phyloP scores from a whole-genome alignment of 2,329 filamentous ascomycete species.

The Ceratocystis alfenasii region DNA sequence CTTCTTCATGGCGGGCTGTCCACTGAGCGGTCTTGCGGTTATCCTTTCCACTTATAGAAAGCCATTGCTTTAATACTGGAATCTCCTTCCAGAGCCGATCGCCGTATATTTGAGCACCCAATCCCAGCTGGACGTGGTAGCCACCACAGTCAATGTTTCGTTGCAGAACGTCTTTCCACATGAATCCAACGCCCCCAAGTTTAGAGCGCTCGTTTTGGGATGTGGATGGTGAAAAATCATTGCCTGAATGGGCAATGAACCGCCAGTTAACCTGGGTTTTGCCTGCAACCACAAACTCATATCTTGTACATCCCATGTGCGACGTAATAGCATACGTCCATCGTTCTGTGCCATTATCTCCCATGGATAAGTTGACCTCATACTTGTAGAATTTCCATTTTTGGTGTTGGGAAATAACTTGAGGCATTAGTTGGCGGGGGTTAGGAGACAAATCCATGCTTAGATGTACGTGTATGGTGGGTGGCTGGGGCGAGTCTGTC shows the following conservation, averaged over 20 bases:
- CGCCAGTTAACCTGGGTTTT: slow-evolving; percentile 85
- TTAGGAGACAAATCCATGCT: slow-evolving; percentile 87
- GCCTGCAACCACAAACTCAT: slow-evolving; percentile 91
- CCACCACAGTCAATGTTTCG: slow-evolving; percentile 94
- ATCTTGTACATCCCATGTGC: slow-evolving; percentile 91
- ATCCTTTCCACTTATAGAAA: slow-evolving; percentile 83
- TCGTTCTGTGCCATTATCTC: slow-evolving; percentile 63
- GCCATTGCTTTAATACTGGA: slow-evolving; percentile 86
- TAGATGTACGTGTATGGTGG: slow-evolving; percentile 89
- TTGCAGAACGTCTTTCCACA: slow-evolving; percentile 98
- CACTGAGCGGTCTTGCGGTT: slow-evolving; percentile 80
- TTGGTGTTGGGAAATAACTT: slow-evolving; percentile 77
- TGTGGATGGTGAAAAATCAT: slow-evolving; percentile 84
- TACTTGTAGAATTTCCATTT: slow-evolving; percentile 95
- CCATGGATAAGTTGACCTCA: slow-evolving; percentile 81
- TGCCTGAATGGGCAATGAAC: slow-evolving; percentile 90
- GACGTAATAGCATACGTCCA: slow-evolving; percentile 99
- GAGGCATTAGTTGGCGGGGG: slow-evolving; percentile 70
- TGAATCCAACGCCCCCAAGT: slow-evolving; percentile 79
- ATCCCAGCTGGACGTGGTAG: slow-evolving; percentile 83
- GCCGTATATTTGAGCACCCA: slow-evolving; percentile 91
- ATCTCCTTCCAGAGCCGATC: slow-evolving; percentile 96
- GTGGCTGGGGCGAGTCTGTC: slow-evolving; percentile 80
- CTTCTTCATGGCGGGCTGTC: slow-evolving; percentile 91
- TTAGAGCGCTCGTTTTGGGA: slow-evolving; percentile 74